Evolutionary conservation across 1,284 basidiomycete species (phyloP), one percentile per base, ranked within the genome.

Genomic region (Wolfiporia cocos): DNA sequence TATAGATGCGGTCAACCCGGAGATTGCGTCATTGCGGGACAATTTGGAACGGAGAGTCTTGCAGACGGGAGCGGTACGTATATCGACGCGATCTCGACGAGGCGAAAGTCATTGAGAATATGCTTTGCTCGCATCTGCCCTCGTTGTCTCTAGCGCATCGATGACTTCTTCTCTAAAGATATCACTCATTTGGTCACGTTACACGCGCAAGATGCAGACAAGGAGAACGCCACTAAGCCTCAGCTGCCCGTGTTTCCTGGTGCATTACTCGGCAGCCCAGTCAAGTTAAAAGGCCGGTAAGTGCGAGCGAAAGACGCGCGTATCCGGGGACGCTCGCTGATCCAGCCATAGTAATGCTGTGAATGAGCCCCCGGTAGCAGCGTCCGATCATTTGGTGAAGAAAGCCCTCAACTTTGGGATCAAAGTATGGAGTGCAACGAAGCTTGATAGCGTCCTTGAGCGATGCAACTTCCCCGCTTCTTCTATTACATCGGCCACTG

Each of bases 381-480:
- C 50, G 15, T 41, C 42, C 7, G 54, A 74, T 30, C 73, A 74
- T 43, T 72, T 93, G 24, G 71, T 91, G 4, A 65, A 73, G 43
- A 91, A 93, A 59, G 92, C 93, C 2, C 67, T 78, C 37, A 71
- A 73, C 26, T 85, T 88, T 51, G 77, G 79, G 28, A 87, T 92
- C 63, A 98, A 97, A 65, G 80, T 98, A 22, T 99, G 96, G 94
- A 81, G 68, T 30, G 68, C 83, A 4, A 65, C 76, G 15, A 88
- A 88, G 58, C 70, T 87, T 6, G 69, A 89, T 59, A 93, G 74
- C 55, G 86, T 86, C 32, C 57, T 83, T 32, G 68, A 76, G 37
- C 78, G 85, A 37, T 85, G 81, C 50, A 63, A 77, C 24, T 61
- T 70, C 3, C 58, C 68, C 32, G 54, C 53, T 4, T 46, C 59